phyloP scores from a whole-genome alignment of 805 yeast genomes.

The Tetrapisispora taiwanensis region DNA sequence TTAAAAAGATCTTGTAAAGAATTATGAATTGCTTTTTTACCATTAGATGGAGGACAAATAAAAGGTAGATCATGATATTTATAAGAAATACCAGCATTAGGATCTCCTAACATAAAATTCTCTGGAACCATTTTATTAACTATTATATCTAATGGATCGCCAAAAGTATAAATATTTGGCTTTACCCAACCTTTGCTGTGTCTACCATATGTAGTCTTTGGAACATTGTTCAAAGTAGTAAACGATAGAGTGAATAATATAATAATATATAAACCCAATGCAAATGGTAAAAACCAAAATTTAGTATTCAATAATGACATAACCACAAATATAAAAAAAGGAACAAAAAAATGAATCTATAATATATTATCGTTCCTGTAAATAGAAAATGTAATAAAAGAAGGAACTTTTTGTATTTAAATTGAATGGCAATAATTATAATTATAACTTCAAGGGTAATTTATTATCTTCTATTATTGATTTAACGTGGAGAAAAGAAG shows the following conservation, averaged over 20 bases:
- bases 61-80: constrained; percentile 74
- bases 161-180: constrained; percentile 33
- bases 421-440: not conserved
- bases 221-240: not conserved
- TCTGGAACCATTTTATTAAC: constrained; percentile 68
- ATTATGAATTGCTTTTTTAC: constrained; percentile 51
- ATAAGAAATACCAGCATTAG: constrained; percentile 30
- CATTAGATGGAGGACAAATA: constrained; percentile 56
- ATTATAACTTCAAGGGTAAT: not conserved
- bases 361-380: not conserved
- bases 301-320: not conserved
- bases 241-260: not conserved
- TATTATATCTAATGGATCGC: constrained; percentile 55
- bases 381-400: no score
- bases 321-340: not conserved
- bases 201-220: constrained; percentile 1
- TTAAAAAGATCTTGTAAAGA: constrained; percentile 68
- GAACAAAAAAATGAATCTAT: no score
- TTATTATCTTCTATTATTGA: no score
- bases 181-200: constrained; percentile 15
- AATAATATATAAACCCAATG: not conserved
- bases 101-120: not conserved
- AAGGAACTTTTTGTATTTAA: no score
- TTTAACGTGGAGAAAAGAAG: no score
- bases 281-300: constrained; percentile 1